Evolutionary conservation across 2,329 filamentous ascomycete genomes (phyloP), one percentile per base, ranked within the genome.

Genomic region (Lanzia echinophila): DNA sequence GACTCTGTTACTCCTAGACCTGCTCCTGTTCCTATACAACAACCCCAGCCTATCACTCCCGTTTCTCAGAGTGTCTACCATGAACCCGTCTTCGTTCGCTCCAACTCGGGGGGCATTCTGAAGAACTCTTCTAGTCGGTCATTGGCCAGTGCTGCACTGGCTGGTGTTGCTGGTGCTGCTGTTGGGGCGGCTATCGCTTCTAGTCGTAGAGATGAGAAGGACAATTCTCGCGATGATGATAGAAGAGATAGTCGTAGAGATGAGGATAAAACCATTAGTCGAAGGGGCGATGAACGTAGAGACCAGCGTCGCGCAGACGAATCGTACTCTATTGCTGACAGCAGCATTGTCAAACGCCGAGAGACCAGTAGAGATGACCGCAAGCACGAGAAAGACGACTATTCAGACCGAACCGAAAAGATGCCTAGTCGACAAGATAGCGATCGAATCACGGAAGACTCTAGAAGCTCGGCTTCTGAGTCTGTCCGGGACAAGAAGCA

Each of bases 31-130:
- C 83, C 84, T 11, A 75, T 96, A n/a, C 87, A 94, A 67, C 89
- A 95, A 63, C 91, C 91, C 2, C 86, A 90, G 62, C 91, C 91
- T 2, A 79, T 88, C 55, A 76, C 79, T 2, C 88, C 88, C 0
- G 82, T 95, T 2, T 84, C 84, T 36, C 79, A 80, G 57, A 79
- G 80, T 17, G 77, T 91, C 1, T 88, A 89, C 62, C 28, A 53
- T 28, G 78, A 83, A 46, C 72, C 73, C 68, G 20, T 63, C 68
- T 48, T 72, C 71, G 31, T 67, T 63, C 60, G 59, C 15, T 61
- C 63, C 17, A 61, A 63, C 34, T 58, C 62, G 12, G 57, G 50
- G 11, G 60, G 62, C 24, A 47, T 60, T 24, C 62, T 62, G 54
- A 64, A 62, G 39, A 48, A 42, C 12, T 69, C 60, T 11, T 68